phyloP scores from a whole-genome alignment of 1,139 yeast genomes.

The Yamadazyma diddensiae region DNA sequence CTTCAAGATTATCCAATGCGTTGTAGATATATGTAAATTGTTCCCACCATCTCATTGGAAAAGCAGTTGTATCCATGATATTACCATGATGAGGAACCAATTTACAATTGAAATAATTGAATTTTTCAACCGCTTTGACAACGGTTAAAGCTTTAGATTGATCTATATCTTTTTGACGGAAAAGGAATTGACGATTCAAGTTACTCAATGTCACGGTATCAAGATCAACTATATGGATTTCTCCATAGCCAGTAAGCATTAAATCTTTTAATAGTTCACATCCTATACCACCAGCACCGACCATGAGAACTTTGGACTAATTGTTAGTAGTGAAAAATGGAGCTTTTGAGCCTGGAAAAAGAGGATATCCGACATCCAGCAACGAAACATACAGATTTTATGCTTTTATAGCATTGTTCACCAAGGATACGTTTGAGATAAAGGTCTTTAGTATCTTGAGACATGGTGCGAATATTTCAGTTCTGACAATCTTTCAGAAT shows the following conservation, averaged over 20 bases:
- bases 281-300: slow-evolving; percentile 99
- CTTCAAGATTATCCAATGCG: slow-evolving; percentile 92
- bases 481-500: too few relatives aligned
- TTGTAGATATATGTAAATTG: slow-evolving; percentile 79
- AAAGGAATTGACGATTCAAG: slow-evolving; percentile 88
- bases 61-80: slow-evolving; percentile 71
- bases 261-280: slow-evolving; percentile 90
- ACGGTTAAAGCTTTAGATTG: slow-evolving; percentile 83
- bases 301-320: slow-evolving; percentile 67
- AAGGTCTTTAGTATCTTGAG: slow-evolving; percentile 39
- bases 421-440: slow-evolving; percentile 47
- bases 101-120: slow-evolving; percentile 67
- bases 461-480: not conserved
- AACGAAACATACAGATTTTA: slow-evolving; percentile 21
- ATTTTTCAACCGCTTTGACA: slow-evolving; percentile 71
- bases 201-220: slow-evolving; percentile 93
- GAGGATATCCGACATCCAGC: not conserved
- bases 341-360: not conserved
- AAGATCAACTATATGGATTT: slow-evolving; percentile 86
- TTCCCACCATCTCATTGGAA: slow-evolving; percentile 78
- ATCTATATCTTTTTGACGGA: slow-evolving; percentile 82
- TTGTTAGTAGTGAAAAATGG: slow-evolving; percentile 4
- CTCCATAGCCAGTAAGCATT: slow-evolving; percentile 80
- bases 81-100: slow-evolving; percentile 83
- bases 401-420: slow-evolving; percentile 23